Base-by-base conservation (phyloP, 2,329 filamentous ascomycete genomes). In the Neonectria hederae region DNA sequence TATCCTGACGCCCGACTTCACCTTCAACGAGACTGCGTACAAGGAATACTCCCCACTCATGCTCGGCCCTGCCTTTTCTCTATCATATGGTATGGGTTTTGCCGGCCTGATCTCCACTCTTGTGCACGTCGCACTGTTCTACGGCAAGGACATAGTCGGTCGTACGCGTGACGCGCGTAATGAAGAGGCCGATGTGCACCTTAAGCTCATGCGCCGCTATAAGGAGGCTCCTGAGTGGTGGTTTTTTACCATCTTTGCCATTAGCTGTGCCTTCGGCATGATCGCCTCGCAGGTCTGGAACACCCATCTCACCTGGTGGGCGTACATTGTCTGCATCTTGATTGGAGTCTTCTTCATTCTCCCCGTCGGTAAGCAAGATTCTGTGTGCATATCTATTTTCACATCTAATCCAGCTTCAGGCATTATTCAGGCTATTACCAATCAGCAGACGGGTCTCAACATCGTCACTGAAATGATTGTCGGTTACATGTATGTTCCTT, bases 381-480 rank as follows among this genome's bases (percentile, higher is more conserved):
- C 38, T n/a, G 3, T 21, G 2, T 21, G 9, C 21, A 3, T 21
- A 19, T 19, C 21, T 7, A 1, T 5, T 5, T 21, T 21, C 38
- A 19, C 8, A 11, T 42, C 38, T 42, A 42, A 42, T 2, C n/a
- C 2, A 9, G n/a, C 9, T 11, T 4, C 19, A 55, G 53, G 87
- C 52, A 84, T 89, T 67, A 82, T 89, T 52, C 86, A 88, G 72
- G 87, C 85, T 59, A 84, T 88, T 59, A 87, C 87, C 46, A 88
- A 88, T 75, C 84, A 86, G 54, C 86, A 88, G 74, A 81, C 92
- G 4, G 89, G 89, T 4, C 81, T 92, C 22, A 92, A 92, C 69
- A 89, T 93, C n/a, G 78, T 92, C 63, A 90, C 89, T 21, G 90
- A 92, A 74, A 91, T 90, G 71, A 84, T 93, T 66, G 85, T 90